phyloP scores from a whole-genome alignment of 1,139 yeast species.

The Meyerozyma guilliermondii region DNA sequence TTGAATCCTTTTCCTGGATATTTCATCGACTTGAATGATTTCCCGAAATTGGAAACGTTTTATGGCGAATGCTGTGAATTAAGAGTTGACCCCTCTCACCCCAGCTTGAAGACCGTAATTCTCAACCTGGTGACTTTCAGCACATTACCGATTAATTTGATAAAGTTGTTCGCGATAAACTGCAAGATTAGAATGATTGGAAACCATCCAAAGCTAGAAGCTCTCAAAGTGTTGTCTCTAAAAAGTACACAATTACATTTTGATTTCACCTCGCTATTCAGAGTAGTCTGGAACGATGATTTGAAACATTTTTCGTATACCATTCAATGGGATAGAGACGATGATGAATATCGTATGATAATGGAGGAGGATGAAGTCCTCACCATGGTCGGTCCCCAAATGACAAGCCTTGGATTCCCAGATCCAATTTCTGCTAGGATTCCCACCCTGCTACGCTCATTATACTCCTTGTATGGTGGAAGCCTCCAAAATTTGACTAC shows the following conservation, averaged over 20 bases:
- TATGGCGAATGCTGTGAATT: background rate
- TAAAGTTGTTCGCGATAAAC: background rate
- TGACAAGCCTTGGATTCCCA: background rate
- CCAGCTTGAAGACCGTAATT: background rate
- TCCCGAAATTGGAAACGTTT: background rate
- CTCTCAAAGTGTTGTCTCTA: background rate
- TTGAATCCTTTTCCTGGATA: background rate
- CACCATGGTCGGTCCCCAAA: background rate
- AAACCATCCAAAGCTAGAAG: background rate
- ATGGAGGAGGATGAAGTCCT: too few relatives aligned
- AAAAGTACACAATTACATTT: background rate
- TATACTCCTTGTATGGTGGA: background rate
- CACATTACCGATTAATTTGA: background rate
- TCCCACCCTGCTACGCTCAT: background rate
- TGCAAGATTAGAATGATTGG: background rate
- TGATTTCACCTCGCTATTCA: background rate
- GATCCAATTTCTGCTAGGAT: background rate
- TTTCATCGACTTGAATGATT: background rate
- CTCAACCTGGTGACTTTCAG: background rate
- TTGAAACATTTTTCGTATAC: background rate
- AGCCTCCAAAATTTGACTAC: background rate
- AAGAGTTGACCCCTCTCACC: background rate
- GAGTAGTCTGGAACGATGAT: background rate
- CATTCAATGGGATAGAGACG: too few relatives aligned
- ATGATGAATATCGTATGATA: background rate